These are phyloP conservation scores for Blepharisma stoltei DNA, from an alignment of 73 alveolate species.

Conservation along the genomic window DNA sequence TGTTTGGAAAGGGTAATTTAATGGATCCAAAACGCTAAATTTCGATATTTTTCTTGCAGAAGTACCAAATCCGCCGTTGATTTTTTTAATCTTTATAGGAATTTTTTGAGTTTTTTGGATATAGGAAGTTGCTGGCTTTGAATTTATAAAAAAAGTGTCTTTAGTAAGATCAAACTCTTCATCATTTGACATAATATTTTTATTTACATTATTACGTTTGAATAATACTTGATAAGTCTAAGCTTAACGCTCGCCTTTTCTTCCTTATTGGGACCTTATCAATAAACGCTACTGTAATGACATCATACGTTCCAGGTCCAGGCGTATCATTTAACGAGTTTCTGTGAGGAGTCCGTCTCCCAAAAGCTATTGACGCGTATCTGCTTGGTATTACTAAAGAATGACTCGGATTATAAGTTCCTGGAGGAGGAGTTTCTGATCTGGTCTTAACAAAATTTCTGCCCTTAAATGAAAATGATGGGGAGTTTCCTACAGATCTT, in stretches of 20 bases:
- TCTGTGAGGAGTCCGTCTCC: not conserved
- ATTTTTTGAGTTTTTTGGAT: no score
- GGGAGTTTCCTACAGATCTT: not conserved
- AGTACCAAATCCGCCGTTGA: not conserved
- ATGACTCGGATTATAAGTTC: constrained; percentile 5
- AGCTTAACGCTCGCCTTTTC: no score
- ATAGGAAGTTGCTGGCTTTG: no score
- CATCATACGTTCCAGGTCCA: constrained; percentile 15
- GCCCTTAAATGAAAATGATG: not conserved
- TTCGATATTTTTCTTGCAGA: not conserved
- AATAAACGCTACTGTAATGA: not conserved
- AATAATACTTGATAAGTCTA: no score
- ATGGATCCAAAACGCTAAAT: constrained; percentile 5
- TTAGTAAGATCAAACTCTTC: no score
- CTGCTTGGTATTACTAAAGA: not conserved
- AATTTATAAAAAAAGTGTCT: no score
- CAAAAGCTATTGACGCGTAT: not conserved
- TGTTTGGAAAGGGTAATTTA: not conserved
- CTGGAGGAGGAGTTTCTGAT: not conserved
- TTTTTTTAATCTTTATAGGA: no score
- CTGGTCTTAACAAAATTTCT: not conserved
- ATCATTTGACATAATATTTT: no score
- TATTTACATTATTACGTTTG: no score
- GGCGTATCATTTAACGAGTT: not conserved
- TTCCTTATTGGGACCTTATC: no score